Base-by-base conservation (phyloP, 75 land plant species). In the Isoetes taiwanensis region DNA sequence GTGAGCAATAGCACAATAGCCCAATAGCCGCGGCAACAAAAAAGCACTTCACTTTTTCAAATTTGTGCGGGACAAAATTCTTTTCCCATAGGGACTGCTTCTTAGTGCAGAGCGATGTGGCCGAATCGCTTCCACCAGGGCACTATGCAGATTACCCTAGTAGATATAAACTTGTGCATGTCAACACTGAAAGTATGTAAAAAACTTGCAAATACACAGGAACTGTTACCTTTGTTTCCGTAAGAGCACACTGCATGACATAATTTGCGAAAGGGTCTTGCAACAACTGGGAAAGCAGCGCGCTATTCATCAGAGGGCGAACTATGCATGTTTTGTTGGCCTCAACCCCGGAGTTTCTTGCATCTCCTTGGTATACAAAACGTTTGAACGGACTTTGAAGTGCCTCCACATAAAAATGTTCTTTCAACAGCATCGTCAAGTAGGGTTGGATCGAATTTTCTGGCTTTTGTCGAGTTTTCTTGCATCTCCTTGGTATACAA, bases 351-450 rank as follows among this genome's bases (percentile, higher is more conserved):
- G 67, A 69, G 61, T 86, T 86, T 52, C 59, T 76, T 41, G 77
- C 78, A 58, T 80, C 88, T 38, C 88, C 94, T 60, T 83, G 77
- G 66, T 78, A 86, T 0, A 88, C 70, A 71, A 66, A n/a, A 84
- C 58, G 64, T 78, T 62, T 76, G 80, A 55, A 84, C 34, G 1
- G 80, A 68, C n/a, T 28, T 41, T 33, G 80, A 72, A 32, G 78
- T 66, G 12, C 82, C 95, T 58, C 75, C 72, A 70, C 76, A 76
- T 54, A 87, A 62, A 40, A 90, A 90, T n/a, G 95, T 86, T 43
- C 61, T 78, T 64, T 90, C 97, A 46, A 83, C 80, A 28, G 97
- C 86, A 69, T 83, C 78, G 72, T 90, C 94, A 52, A 90, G 78
- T n/a, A n/a, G n/a, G n/a, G n/a, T n/a, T n/a, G n/a, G n/a, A n/a